Conservation (phyloP, 164 flowering plant genomes). For the Piper longum region DNA sequence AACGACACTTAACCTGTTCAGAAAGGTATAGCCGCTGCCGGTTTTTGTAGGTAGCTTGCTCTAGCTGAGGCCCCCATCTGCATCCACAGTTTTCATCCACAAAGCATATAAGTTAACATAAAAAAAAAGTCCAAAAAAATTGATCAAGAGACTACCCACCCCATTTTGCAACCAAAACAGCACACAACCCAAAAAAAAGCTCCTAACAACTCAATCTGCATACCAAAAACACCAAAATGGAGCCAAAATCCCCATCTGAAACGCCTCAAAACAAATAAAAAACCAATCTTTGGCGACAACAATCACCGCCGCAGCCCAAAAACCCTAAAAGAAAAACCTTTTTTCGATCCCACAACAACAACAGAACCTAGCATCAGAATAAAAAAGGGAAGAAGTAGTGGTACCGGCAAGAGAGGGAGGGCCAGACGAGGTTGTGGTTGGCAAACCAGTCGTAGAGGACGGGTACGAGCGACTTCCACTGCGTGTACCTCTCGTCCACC, state of each 20-base stretch:
- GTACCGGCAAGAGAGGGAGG: constrained; percentile 87
- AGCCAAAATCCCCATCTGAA: no score
- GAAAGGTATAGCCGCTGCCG: constrained; percentile 94
- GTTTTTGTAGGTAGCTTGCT: constrained; percentile 87
- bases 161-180: no score
- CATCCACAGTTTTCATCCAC: neutral
- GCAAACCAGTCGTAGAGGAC: constrained; percentile 97
- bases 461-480: constrained; percentile 92
- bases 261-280: no score
- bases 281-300: no score
- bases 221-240: no score
- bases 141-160: no score
- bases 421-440: constrained; percentile 95
- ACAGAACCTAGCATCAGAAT: neutral
- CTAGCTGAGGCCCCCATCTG: constrained; percentile 94
- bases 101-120: neutral
- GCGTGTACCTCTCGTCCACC: constrained; percentile 71
- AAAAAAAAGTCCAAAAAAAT: neutral
- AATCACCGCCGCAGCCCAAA: neutral
- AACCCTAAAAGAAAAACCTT: neutral
- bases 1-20: constrained; percentile 55
- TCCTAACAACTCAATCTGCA: no score
- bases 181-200: no score
- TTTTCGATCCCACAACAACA: neutral
- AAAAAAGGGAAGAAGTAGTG: constrained; percentile 2